These are phyloP conservation scores for Penicillium occitanis DNA, from an alignment of 2,329 filamentous ascomycete genomes.

Conservation along the genomic window DNA sequence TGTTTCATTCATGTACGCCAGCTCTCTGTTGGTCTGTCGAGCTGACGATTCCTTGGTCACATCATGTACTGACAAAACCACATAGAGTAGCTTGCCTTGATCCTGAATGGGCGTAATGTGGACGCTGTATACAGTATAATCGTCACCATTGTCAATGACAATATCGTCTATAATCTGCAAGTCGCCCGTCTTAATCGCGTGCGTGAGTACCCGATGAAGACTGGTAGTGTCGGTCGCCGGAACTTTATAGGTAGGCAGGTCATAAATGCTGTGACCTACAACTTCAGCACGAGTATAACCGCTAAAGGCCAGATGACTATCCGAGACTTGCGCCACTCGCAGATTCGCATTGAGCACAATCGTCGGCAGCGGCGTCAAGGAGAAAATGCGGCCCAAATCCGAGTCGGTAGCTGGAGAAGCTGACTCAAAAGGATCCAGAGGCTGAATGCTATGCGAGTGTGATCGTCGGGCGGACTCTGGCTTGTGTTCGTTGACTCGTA, in stretches of 20 bases:
- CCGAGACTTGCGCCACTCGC: slow-evolving; percentile 45
- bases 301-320: slow-evolving; percentile 43
- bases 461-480: neutral
- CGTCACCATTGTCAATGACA: slow-evolving; percentile 16
- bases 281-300: slow-evolving; percentile 35
- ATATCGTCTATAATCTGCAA: slow-evolving; percentile 37
- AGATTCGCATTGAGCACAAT: slow-evolving; percentile 40
- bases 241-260: slow-evolving; percentile 37
- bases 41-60: slow-evolving; percentile 35
- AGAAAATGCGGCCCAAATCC: slow-evolving; percentile 28
- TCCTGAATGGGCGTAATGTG: slow-evolving; percentile 48
- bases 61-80: slow-evolving; percentile 46
- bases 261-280: slow-evolving; percentile 40
- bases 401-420: slow-evolving; percentile 10
- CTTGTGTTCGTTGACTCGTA: neutral
- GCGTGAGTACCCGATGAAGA: slow-evolving; percentile 38
- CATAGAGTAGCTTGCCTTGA: slow-evolving; percentile 39
- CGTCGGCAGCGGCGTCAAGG: slow-evolving; percentile 38
- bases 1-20: slow-evolving; percentile 53
- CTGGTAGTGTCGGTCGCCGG: slow-evolving; percentile 39
- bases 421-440: slow-evolving; percentile 10
- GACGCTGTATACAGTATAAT: slow-evolving; percentile 29
- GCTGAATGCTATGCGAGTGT: slow-evolving; percentile 1
- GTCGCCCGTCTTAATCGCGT: slow-evolving; percentile 38
- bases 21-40: slow-evolving; percentile 27